Conservation (phyloP, 345 rosid genomes). For the Turritis glabra region DNA sequence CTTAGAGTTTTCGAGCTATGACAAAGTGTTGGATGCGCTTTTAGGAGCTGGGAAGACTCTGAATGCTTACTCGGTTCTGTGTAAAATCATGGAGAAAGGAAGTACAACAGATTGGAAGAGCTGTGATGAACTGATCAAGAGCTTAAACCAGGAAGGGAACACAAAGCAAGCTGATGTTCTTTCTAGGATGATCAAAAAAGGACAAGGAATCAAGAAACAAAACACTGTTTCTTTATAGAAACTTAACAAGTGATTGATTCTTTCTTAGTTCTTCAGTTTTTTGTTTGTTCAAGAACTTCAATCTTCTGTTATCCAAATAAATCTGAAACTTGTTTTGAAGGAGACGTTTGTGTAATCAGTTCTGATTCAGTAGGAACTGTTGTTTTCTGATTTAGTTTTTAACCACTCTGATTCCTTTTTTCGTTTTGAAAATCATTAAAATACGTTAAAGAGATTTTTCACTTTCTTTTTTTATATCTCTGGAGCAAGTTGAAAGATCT, state of each 20-base stretch:
- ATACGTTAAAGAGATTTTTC: neutral
- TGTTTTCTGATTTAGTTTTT: slow-evolving; percentile 18
- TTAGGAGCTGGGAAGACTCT: slow-evolving; percentile 84
- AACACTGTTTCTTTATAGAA: slow-evolving; percentile 21
- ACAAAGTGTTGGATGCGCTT: slow-evolving; percentile 83
- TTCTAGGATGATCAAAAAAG: slow-evolving; percentile 67
- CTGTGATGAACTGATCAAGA: slow-evolving; percentile 64
- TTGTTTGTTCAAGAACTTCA: neutral
- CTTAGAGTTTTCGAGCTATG: slow-evolving; percentile 63
- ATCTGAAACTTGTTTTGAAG: slow-evolving; percentile 27
- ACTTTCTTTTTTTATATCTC: neutral
- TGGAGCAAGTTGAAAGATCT: neutral
- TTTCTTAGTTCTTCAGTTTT: neutral
- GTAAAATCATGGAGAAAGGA: slow-evolving; percentile 82
- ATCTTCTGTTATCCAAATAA: slow-evolving; percentile 15
- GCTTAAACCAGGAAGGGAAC: slow-evolving; percentile 81
- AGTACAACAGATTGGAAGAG: slow-evolving; percentile 68
- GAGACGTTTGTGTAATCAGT: slow-evolving; percentile 14
- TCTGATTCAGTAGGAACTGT: slow-evolving; percentile 19
- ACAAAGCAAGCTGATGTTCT: slow-evolving; percentile 89
- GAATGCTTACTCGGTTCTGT: slow-evolving; percentile 79
- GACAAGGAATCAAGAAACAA: slow-evolving; percentile 41
- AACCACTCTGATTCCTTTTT: neutral
- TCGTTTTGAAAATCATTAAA: neutral
- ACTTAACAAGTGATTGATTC: slow-evolving; percentile 24